A percentile compares a stretch with the other conserved stretches of the same genome.
These are phyloP conservation scores for Volvariella volvacea DNA, from an alignment of 1,284 basidiomycete species.

Conservation along the genomic window DNA sequence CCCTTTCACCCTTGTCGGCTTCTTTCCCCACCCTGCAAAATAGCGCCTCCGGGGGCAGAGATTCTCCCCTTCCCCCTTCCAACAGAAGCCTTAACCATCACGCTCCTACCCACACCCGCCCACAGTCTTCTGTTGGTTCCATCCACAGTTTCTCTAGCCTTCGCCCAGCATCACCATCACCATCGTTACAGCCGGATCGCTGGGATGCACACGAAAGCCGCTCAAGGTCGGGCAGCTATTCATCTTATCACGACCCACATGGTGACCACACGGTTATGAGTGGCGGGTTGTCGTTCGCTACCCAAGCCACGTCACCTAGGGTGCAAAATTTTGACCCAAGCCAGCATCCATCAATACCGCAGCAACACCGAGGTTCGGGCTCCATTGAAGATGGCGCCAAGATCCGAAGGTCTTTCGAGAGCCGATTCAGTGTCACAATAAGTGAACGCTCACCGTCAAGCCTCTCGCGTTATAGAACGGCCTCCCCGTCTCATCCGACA, in stretches of 20 bases:
- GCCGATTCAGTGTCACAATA: no score
- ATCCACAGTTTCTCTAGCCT: neutral
- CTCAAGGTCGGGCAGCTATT: constrained; percentile 1
- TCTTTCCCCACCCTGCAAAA: constrained; percentile 22
- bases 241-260: neutral
- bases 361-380: no score
- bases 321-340: no score
- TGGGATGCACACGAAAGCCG: constrained; percentile 1
- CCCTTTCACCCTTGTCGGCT: constrained; percentile 21
- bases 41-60: constrained; percentile 11
- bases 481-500: constrained; percentile 51
- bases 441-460: no score
- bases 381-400: no score
- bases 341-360: no score
- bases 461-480: constrained; percentile 29
- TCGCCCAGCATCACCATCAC: constrained; percentile 4
- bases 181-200: neutral
- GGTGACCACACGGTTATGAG: neutral
- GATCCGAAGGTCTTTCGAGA: no score
- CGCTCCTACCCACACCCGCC: neutral
- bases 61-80: constrained; percentile 14
- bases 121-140: neutral
- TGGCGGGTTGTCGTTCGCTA: no score
- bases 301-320: no score
- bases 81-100: constrained; percentile 15